Evolutionary conservation across 768 basidiomycete species (phyloP).

Genomic region (Kwoniella sp.): DNA sequence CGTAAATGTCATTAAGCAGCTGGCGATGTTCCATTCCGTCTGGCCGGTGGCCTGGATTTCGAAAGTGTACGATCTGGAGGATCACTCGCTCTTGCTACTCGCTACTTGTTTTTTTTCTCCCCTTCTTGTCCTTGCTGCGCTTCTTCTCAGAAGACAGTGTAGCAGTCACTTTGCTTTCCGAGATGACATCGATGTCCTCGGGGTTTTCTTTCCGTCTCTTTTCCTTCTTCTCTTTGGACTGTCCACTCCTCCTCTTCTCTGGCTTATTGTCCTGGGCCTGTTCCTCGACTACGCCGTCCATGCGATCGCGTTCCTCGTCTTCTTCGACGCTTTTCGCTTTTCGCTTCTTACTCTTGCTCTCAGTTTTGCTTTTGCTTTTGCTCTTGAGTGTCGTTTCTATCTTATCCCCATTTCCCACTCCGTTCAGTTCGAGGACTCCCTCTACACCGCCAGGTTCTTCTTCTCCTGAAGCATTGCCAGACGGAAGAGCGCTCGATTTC

Average conservation of each 20-base stretch:
- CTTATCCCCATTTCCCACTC: no score
- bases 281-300: not conserved
- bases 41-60: no score
- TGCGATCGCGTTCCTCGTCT: not conserved
- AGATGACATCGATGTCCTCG: not conserved
- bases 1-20: no score
- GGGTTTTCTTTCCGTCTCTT: conserved; percentile 15
- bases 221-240: conserved; percentile 1
- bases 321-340: not conserved
- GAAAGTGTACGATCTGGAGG: no score
- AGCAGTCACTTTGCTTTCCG: conserved; percentile 27
- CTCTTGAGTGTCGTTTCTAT: not conserved
- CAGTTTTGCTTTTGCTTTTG: conserved; percentile 8
- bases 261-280: not conserved
- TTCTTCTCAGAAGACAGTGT: no score
- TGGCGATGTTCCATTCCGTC: no score
- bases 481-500: not conserved
- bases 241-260: not conserved
- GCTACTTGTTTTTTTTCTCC: conserved; percentile 7
- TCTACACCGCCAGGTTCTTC: no score
- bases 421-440: no score
- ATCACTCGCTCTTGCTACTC: not conserved
- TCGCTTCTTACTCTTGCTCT: conserved; percentile 2
- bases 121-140: conserved; percentile 17
- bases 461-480: not conserved